Percentiles rank a stretch among this genome's conserved stretches.
phyloP scores from a whole-genome alignment of 2,329 filamentous ascomycete species.

The Paecilomyces dactylethromorphus region DNA sequence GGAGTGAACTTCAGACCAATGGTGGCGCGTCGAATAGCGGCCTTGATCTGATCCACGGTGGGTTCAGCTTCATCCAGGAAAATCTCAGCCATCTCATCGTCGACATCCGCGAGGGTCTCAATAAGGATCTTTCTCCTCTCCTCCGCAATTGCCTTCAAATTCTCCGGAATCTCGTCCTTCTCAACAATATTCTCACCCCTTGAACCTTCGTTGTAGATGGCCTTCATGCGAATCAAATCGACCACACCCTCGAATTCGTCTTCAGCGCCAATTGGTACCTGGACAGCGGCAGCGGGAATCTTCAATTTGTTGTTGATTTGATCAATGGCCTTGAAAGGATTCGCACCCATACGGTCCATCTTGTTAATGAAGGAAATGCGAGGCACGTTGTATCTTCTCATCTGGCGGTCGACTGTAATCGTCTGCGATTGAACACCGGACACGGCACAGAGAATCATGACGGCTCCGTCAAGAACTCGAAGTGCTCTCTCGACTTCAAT shows the following conservation, averaged over 20 bases:
- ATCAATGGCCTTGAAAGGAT: slow-evolving; percentile 94
- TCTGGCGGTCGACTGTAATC: slow-evolving; percentile 95
- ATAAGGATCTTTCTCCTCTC: slow-evolving; percentile 82
- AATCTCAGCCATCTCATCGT: slow-evolving; percentile 94
- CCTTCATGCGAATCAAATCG: slow-evolving; percentile 85
- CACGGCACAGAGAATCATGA: slow-evolving; percentile 97
- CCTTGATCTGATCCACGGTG: slow-evolving; percentile 76
- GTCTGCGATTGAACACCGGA: slow-evolving; percentile 97
- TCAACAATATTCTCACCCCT: slow-evolving; percentile 71
- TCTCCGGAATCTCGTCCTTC: slow-evolving; percentile 75
- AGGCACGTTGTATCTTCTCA: slow-evolving; percentile 96
- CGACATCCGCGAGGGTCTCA: slow-evolving; percentile 92
- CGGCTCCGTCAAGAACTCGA: slow-evolving; percentile 88
- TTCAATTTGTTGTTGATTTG: slow-evolving; percentile 97
- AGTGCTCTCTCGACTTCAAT: slow-evolving; percentile 96
- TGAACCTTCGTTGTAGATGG: slow-evolving; percentile 83
- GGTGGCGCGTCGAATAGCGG: slow-evolving; percentile 86
- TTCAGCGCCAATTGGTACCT: slow-evolving; percentile 89
- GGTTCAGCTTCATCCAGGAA: slow-evolving; percentile 85
- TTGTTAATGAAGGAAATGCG: slow-evolving; percentile 97
- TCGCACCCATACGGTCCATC: slow-evolving; percentile 98
- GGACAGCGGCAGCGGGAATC: slow-evolving; percentile 84
- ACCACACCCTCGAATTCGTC: slow-evolving; percentile 90
- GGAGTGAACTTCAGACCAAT: slow-evolving; percentile 84
- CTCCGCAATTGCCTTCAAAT: slow-evolving; percentile 66